Evolutionary conservation across 78 protist species (phyloP).

Genomic region (Dictyostelium intermedium): DNA sequence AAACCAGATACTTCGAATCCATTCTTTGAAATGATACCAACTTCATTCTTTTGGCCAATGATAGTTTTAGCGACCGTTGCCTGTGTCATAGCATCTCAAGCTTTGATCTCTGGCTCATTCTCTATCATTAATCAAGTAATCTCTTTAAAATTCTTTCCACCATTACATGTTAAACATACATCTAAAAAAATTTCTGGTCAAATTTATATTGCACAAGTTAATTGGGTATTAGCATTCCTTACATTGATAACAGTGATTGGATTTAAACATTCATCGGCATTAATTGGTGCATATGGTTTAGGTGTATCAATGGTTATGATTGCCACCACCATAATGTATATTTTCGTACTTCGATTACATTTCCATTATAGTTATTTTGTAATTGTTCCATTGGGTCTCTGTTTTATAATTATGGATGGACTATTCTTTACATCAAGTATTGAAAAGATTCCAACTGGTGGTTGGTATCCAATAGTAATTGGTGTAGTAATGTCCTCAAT

Average conservation of each 20-base stretch:
- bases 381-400: neutral
- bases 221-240: neutral
- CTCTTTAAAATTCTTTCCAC: conserved; percentile 21
- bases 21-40: conserved; percentile 26
- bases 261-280: conserved; percentile 24
- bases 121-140: conserved; percentile 23
- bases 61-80: conserved; percentile 13
- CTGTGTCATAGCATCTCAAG: conserved; percentile 25
- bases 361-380: neutral
- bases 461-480: neutral
- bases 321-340: neutral
- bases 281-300: conserved; percentile 42
- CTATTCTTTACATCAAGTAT: neutral
- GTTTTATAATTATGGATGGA: neutral
- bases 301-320: conserved; percentile 17
- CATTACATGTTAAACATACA: conserved; percentile 8
- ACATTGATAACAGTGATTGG: conserved; percentile 21
- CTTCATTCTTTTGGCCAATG: conserved; percentile 46
- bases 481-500: neutral
- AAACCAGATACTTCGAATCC: conserved; percentile 4
- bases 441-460: conserved; percentile 4
- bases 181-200: conserved; percentile 30
- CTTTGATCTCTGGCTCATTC: conserved; percentile 11
- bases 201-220: conserved; percentile 32
- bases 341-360: neutral